A percentile compares a stretch with the other conserved stretches of the same genome.
Evolutionary conservation across 2,329 filamentous ascomycete genomes (phyloP).

Genomic region (Fusarium irregulare): DNA sequence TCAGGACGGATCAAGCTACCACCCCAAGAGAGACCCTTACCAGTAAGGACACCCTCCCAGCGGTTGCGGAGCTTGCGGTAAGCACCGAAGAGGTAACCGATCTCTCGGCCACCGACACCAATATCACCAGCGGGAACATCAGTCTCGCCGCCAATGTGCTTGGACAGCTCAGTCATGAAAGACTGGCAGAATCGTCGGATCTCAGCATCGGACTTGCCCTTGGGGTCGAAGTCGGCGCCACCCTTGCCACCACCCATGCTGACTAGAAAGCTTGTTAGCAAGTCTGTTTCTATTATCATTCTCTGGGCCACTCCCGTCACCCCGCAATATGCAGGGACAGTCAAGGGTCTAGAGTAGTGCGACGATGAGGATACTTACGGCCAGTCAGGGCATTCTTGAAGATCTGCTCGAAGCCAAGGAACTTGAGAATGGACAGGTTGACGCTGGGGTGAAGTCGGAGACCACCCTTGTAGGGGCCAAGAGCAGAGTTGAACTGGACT

Average conservation of each 20-base stretch:
- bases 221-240: slow-evolving; percentile 98
- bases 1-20: slow-evolving; percentile 94
- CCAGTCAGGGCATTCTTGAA: slow-evolving; percentile 99
- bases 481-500: slow-evolving; percentile 97
- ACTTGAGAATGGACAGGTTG: slow-evolving; percentile 87
- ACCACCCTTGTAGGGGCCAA: slow-evolving; percentile 98
- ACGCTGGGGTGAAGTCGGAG: slow-evolving; percentile 93
- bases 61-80: slow-evolving; percentile 90
- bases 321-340: slow-evolving; percentile 34
- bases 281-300: slow-evolving; percentile 9
- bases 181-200: slow-evolving; percentile 96
- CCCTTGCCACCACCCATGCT: slow-evolving; percentile 96
- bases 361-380: slow-evolving; percentile 65
- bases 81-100: slow-evolving; percentile 93
- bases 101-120: slow-evolving; percentile 90
- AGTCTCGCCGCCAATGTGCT: slow-evolving; percentile 95
- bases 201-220: slow-evolving; percentile 97
- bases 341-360: not conserved
- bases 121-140: slow-evolving; percentile 98
- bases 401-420: slow-evolving; percentile 98
- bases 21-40: slow-evolving; percentile 94
- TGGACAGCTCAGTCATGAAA: slow-evolving; percentile 96
- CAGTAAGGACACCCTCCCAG: slow-evolving; percentile 96
- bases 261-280: slow-evolving; percentile 49
- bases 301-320: slow-evolving; percentile 1